These are phyloP conservation scores for Ceratobasidium sp. DNA, from an alignment of 1,284 basidiomycete genomes.

Conservation along the genomic window DNA sequence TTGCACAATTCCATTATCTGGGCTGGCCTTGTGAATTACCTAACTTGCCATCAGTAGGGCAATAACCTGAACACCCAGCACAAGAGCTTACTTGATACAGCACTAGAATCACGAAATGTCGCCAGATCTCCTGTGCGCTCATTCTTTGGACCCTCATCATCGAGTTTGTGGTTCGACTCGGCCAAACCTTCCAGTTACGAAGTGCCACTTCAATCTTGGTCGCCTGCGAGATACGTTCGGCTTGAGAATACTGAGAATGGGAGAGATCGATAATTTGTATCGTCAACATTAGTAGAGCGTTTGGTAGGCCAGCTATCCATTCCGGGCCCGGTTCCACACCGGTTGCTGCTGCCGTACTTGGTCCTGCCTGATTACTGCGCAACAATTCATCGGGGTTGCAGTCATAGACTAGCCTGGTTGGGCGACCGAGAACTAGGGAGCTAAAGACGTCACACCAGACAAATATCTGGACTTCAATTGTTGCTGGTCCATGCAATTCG, in stretches of 20 bases:
- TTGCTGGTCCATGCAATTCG: background rate
- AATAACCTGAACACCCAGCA: background rate
- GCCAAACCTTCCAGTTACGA: slow-evolving; percentile 20
- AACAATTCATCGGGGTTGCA: background rate
- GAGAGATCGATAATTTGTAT: slow-evolving; percentile 6
- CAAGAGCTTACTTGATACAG: background rate
- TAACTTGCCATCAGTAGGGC: background rate
- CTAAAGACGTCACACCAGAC: background rate
- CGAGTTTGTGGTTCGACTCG: background rate
- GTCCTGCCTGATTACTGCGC: slow-evolving; percentile 1
- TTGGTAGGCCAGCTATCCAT: slow-evolving; percentile 14
- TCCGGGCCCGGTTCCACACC: slow-evolving; percentile 1
- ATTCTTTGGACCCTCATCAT: slow-evolving; percentile 20
- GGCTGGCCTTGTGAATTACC: background rate
- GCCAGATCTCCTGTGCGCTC: slow-evolving; percentile 31
- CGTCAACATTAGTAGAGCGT: background rate
- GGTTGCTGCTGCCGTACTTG: background rate
- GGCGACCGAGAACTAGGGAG: too few relatives aligned
- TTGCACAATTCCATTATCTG: background rate
- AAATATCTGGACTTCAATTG: background rate
- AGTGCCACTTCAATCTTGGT: slow-evolving; percentile 3
- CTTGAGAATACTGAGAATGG: background rate
- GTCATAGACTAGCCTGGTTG: slow-evolving; percentile 9
- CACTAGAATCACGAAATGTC: slow-evolving; percentile 13
- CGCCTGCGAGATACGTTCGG: background rate